Evolutionary conservation across 139 green algal species (phyloP), one percentile per base, ranked within the genome.

Genomic region (Ettlia oleoabundans): DNA sequence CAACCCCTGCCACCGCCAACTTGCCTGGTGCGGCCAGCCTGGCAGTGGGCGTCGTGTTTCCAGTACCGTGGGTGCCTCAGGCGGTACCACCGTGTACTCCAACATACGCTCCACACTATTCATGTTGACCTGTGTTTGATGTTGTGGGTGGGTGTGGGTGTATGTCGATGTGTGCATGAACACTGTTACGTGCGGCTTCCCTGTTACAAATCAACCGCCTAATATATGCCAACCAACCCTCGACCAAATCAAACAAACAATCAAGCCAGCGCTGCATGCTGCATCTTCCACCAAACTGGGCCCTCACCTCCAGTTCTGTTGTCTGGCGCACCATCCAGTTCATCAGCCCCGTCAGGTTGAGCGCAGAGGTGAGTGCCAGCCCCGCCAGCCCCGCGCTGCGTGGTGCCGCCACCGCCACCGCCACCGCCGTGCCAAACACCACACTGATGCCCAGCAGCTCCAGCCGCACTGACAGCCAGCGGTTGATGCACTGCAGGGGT

Each of bases 41-140:
- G 85, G 86, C 19, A 85, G 81, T 32, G 86, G 86, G 19, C 86
- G 75, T 43, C 64, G 43, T 6, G 32, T 47, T 33, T 75, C 55
- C 15, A 89, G 19, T 22, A 87, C 51, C 10, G 78, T 55, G 1
- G 86, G 37, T 40, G 88, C 84, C 80, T 93, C 88, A 1, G 67
- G 40, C 52, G 77, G 35, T 28, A 89, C 19, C 7, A 88, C 28
- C 24, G 89, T 82, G 86, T 98, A 99, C 85, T 97, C 93, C 1
- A 89, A 69, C 24, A 99, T 84, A 22, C 96, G 89, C 85, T 99
- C 96, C 47, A 99, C 95, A 24, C 92, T 90, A 84, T 99, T 99
- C 88, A 98, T 87, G 82, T 92, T 90, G 75, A 96, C 78, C 67
- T 86, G 72, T 43, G 64, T 22, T 42, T 43, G 32, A 58, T 15